A percentile compares a stretch with the other conserved stretches of the same genome.
phyloP scores from a whole-genome alignment of 176 grass and related monocot species.

The Pontederia paniculata region DNA sequence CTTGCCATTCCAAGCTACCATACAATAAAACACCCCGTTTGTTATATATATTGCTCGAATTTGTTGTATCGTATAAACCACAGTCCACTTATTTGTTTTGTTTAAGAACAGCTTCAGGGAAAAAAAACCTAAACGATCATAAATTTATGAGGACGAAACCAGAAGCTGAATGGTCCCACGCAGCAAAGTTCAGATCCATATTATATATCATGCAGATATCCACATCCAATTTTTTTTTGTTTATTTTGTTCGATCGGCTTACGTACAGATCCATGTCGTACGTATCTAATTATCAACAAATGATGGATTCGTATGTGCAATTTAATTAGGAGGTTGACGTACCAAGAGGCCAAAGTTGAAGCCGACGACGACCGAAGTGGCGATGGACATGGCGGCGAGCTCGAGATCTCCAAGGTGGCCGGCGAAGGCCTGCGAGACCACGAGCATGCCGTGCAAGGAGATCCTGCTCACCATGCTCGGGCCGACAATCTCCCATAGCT shows the following conservation, averaged over 20 bases:
- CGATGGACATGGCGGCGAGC: slow-evolving; percentile 87
- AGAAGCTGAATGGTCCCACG: no score
- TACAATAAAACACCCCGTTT: neutral
- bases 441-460: slow-evolving; percentile 53
- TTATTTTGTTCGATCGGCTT: no score
- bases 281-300: no score
- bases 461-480: neutral
- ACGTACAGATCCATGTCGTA: no score
- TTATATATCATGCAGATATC: no score
- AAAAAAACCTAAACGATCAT: no score
- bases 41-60: neutral
- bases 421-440: slow-evolving; percentile 85
- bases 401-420: slow-evolving; percentile 91
- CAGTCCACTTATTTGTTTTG: no score
- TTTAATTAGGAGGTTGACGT: neutral
- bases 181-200: no score
- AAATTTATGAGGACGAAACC: no score
- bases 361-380: slow-evolving; percentile 62
- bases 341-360: slow-evolving; percentile 72
- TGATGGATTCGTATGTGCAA: neutral
- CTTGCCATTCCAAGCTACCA: slow-evolving; percentile 8
- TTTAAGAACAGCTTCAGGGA: no score
- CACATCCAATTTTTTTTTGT: no score
- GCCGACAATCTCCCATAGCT: slow-evolving; percentile 1
- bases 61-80: no score